Percentiles rank a stretch among this genome's conserved stretches.
Evolutionary conservation across 768 basidiomycete genomes (phyloP).

Genomic region (Pisolithus sp.): DNA sequence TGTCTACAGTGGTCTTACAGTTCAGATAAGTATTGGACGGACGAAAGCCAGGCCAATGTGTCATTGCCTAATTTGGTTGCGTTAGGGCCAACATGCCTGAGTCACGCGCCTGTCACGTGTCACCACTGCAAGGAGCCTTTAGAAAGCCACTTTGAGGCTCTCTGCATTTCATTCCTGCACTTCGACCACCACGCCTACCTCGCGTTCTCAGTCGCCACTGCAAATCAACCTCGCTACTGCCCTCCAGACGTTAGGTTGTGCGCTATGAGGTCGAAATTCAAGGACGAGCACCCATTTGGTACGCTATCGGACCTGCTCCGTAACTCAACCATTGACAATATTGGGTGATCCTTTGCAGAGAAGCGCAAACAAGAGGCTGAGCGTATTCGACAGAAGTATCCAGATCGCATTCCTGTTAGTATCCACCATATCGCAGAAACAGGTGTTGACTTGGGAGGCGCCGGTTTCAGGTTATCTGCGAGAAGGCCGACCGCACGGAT

Average conservation of each 20-base stretch:
- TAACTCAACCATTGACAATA: conserved; percentile 28
- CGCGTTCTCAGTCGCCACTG: conserved; percentile 6
- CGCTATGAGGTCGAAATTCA: conserved; percentile 90
- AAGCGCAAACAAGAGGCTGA: conserved; percentile 99
- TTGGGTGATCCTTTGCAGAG: conserved; percentile 45
- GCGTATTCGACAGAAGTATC: conserved; percentile 97
- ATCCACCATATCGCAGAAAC: conserved; percentile 1
- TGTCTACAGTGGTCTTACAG: too few relatives aligned
- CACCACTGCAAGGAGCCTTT: conserved; percentile 28
- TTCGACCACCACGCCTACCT: conserved; percentile 19
- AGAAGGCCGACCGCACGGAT: conserved; percentile 97
- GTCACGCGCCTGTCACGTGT: conserved; percentile 28
- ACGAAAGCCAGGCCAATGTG: too few relatives aligned
- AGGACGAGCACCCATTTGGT: conserved; percentile 99
- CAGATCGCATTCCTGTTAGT: conserved; percentile 93
- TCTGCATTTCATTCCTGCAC: conserved; percentile 17
- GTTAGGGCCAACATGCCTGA: conserved; percentile 9
- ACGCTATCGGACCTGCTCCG: conserved; percentile 20
- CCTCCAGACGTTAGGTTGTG: conserved; percentile 2
- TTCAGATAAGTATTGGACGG: not conserved
- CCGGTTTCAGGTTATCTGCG: conserved; percentile 84
- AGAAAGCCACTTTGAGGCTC: conserved; percentile 20
- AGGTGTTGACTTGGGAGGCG: conserved; percentile 7
- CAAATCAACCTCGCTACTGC: conserved; percentile 3
- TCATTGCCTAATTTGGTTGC: conserved; percentile 4